Evolutionary conservation across 139 green algal species (phyloP).

Genomic region (Pleodorina starrii): DNA sequence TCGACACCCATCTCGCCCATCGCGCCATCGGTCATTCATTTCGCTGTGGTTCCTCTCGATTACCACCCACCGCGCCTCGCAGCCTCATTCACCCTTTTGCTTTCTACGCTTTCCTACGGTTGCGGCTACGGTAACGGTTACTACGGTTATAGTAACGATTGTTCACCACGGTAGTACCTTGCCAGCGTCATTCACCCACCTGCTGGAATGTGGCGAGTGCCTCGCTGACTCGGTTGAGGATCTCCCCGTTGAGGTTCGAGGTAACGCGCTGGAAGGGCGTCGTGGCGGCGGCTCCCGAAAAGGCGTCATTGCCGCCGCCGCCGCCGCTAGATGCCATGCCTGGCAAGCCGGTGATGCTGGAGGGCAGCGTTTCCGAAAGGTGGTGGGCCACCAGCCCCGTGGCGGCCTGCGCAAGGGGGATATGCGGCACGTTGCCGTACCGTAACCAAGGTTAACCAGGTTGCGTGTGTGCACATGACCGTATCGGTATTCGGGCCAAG

Average conservation of each 20-base stretch:
- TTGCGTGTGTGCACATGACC: too few species aligned
- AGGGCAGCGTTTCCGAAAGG: slow-evolving; percentile 31
- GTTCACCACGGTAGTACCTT: too few species aligned
- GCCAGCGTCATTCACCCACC: too few species aligned
- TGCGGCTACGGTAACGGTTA: too few species aligned
- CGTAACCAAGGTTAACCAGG: background rate
- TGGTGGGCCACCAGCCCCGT: slow-evolving; percentile 42
- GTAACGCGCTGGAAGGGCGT: background rate
- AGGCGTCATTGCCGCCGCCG: background rate
- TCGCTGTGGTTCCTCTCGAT: too few species aligned
- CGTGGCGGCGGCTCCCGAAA: background rate
- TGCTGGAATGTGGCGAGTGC: slow-evolving; percentile 54
- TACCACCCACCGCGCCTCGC: too few species aligned
- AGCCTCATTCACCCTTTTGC: too few species aligned
- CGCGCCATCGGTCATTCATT: too few species aligned
- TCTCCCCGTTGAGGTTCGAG: background rate
- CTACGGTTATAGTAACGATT: too few species aligned
- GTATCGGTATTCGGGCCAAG: too few species aligned
- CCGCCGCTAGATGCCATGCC: background rate
- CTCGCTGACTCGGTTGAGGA: slow-evolving; percentile 54
- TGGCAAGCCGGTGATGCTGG: background rate
- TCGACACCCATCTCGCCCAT: too few species aligned
- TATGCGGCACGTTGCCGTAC: background rate
- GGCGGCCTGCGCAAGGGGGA: background rate
- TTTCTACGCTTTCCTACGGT: too few species aligned